These are phyloP conservation scores for Grigorovia transvaalensis DNA, from an alignment of 805 yeast genomes.

Conservation along the genomic window DNA sequence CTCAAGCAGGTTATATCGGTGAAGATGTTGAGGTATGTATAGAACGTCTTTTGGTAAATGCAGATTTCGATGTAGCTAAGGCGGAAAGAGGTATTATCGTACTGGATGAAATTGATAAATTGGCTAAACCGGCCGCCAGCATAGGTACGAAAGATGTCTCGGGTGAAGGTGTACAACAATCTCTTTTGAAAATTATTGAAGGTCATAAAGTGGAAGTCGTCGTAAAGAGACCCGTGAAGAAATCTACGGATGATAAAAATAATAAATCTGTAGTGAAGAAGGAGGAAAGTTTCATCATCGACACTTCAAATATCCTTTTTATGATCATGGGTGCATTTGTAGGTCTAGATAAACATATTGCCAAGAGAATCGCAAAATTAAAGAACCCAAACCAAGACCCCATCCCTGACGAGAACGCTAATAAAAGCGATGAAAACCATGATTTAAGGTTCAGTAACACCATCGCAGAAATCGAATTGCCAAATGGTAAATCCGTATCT, in stretches of 20 bases:
- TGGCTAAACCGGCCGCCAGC: constrained; percentile 39
- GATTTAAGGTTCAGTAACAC: constrained; percentile 17
- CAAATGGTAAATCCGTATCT: constrained; percentile 30
- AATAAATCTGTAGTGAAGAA: constrained; percentile 28
- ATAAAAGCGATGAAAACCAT: constrained; percentile 3
- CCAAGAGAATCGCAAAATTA: constrained; percentile 26
- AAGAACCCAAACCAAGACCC: constrained; percentile 6
- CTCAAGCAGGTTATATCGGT: constrained; percentile 58
- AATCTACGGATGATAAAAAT: constrained; percentile 16
- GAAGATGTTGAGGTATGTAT: constrained; percentile 53
- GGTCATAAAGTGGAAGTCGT: constrained; percentile 43
- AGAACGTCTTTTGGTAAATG: constrained; percentile 39
- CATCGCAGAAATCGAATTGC: constrained; percentile 30
- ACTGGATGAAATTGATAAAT: constrained; percentile 48
- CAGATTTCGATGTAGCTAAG: constrained; percentile 41
- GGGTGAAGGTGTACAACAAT: constrained; percentile 59
- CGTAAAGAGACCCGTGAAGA: constrained; percentile 34
- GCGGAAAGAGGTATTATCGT: constrained; percentile 52
- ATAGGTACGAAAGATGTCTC: constrained; percentile 47
- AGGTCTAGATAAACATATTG: constrained; percentile 42
- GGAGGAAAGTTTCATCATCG: constrained; percentile 38
- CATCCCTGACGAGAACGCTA: not conserved
- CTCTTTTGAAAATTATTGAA: constrained; percentile 45
- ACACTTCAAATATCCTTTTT: constrained; percentile 47
- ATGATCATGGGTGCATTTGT: constrained; percentile 55